Conservation (phyloP, 2,329 filamentous ascomycete species). For the Aspergillus sp. region DNA sequence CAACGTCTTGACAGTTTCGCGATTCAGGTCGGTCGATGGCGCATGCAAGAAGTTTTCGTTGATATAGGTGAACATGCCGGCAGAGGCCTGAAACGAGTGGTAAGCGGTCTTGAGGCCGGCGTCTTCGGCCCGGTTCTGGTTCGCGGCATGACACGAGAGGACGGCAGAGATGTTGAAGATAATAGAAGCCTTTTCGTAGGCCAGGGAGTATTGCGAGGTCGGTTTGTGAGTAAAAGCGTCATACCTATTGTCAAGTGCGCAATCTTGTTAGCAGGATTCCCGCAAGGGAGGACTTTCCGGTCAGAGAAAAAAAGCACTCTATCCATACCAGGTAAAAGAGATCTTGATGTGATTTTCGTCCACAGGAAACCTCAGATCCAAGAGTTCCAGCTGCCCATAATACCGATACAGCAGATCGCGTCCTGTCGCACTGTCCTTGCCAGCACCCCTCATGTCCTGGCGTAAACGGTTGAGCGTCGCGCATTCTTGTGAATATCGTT, state of each 20-base stretch:
- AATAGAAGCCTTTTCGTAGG: constrained; percentile 97
- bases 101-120: constrained; percentile 92
- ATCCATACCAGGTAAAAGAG: constrained; percentile 81
- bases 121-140: constrained; percentile 88
- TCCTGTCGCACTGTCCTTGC: constrained; percentile 90
- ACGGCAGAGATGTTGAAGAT: constrained; percentile 99
- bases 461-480: constrained; percentile 85
- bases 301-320: neutral
- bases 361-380: constrained; percentile 91
- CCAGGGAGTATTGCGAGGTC: constrained; percentile 93
- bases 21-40: constrained; percentile 88
- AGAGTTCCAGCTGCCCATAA: constrained; percentile 90
- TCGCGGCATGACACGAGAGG: constrained; percentile 87
- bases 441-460: constrained; percentile 96
- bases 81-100: constrained; percentile 95
- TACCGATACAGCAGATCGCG: constrained; percentile 92
- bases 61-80: constrained; percentile 99
- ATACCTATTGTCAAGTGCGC: constrained; percentile 56
- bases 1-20: constrained; percentile 90
- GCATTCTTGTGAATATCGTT: constrained; percentile 93
- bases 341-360: constrained; percentile 99
- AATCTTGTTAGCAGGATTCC: neutral
- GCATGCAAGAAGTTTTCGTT: constrained; percentile 99
- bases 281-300: too few relatives aligned
- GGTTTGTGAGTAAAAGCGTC: constrained; percentile 98